Percentiles rank a stretch among this genome's conserved stretches.
Conservation (phyloP, 2,329 filamentous ascomycete genomes). For the Calonectria henricotiae region DNA sequence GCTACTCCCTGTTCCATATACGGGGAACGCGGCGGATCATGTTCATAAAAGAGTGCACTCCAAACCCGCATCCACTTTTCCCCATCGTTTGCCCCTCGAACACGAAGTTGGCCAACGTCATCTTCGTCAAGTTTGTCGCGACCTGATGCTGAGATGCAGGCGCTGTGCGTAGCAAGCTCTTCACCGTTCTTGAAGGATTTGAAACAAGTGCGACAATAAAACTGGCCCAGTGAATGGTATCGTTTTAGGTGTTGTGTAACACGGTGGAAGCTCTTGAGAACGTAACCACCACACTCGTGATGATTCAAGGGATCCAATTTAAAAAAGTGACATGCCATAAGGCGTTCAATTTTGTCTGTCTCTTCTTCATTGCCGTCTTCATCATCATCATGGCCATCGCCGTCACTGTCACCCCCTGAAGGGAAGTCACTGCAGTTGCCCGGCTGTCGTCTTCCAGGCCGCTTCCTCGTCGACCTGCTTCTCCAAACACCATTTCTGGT, state of each 20-base stretch:
- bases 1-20: neutral
- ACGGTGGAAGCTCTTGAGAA: neutral
- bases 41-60: neutral
- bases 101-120: neutral
- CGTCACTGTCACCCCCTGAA: neutral
- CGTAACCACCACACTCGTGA: neutral
- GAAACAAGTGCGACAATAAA: neutral
- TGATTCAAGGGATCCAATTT: neutral
- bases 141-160: neutral
- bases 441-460: neutral
- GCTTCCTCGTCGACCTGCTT: neutral
- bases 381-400: neutral
- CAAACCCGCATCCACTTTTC: neutral
- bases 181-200: neutral
- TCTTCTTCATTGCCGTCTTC: neutral
- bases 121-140: neutral
- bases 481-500: neutral
- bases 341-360: neutral
- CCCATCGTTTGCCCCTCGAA: neutral
- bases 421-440: neutral
- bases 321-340: neutral
- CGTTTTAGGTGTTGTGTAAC: neutral
- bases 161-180: neutral
- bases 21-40: neutral
- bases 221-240: neutral